Percentiles rank a stretch among this genome's conserved stretches.
phyloP scores from a whole-genome alignment of 1,139 yeast species.

The Candida gigantensis region DNA sequence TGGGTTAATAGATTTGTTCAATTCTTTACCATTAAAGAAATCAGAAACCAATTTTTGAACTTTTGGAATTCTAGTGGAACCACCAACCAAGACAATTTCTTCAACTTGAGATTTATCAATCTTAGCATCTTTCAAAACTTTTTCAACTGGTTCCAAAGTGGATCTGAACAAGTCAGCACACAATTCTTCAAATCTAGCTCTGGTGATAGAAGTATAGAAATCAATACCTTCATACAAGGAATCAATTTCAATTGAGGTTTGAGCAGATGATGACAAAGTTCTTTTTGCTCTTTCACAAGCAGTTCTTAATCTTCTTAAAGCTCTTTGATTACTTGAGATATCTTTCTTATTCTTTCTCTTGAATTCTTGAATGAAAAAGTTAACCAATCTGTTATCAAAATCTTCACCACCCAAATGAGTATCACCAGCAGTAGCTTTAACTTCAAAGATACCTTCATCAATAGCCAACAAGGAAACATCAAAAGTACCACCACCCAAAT shows the following conservation, averaged over 20 bases:
- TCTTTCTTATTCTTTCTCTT: constrained; percentile 43
- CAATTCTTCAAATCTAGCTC: constrained; percentile 48
- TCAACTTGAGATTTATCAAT: constrained; percentile 41
- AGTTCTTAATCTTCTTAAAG: constrained; percentile 45
- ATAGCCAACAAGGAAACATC: constrained; percentile 92
- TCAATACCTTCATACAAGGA: constrained; percentile 43
- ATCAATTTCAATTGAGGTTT: constrained; percentile 43
- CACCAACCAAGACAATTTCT: constrained; percentile 46
- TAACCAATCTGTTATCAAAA: constrained; percentile 39
- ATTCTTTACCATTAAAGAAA: constrained; percentile 48
- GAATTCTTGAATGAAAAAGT: constrained; percentile 37
- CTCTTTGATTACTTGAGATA: constrained; percentile 37
- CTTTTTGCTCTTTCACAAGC: constrained; percentile 48
- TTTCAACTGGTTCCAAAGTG: constrained; percentile 45
- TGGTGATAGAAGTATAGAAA: constrained; percentile 44
- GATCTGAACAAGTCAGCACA: constrained; percentile 47
- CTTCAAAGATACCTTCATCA: constrained; percentile 96
- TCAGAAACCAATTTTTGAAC: constrained; percentile 46
- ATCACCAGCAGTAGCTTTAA: constrained; percentile 97
- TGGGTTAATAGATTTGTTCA: constrained; percentile 47
- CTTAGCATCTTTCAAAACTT: constrained; percentile 44
- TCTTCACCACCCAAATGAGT: constrained; percentile 97
- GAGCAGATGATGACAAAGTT: constrained; percentile 42
- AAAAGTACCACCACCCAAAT: constrained; percentile 98
- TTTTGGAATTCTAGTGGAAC: constrained; percentile 49